A percentile compares a stretch with the other conserved stretches of the same genome.
phyloP scores from a whole-genome alignment of 768 basidiomycete species.

The Terana coerulea region DNA sequence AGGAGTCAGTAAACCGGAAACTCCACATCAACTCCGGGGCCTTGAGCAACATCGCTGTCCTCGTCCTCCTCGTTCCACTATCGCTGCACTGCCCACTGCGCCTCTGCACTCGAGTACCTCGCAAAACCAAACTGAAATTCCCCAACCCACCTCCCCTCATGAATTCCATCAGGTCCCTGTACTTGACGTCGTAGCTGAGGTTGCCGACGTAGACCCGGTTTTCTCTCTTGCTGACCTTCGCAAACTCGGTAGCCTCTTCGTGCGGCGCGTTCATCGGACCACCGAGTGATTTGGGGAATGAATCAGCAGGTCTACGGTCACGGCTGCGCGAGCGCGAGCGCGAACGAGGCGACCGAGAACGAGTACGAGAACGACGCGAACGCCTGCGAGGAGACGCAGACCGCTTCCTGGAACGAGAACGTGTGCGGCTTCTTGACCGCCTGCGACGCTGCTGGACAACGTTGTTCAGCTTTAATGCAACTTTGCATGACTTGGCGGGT shows the following conservation, averaged over 20 bases:
- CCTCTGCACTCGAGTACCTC: conserved; percentile 26
- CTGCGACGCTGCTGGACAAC: conserved; percentile 50
- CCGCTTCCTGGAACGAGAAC: conserved; percentile 69
- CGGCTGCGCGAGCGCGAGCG: conserved; percentile 54
- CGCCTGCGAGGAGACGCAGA: conserved; percentile 63
- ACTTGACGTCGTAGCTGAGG: conserved; percentile 97
- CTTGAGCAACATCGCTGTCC: conserved; percentile 14
- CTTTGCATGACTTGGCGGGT: conserved; percentile 3
- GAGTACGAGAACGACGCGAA: conserved; percentile 52
- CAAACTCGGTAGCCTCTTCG: conserved; percentile 93
- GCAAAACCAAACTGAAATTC: conserved; percentile 63
- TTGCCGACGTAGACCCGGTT: conserved; percentile 99
- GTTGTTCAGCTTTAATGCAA: conserved; percentile 3
- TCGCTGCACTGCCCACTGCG: conserved; percentile 7
- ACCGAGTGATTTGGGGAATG: conserved; percentile 77
- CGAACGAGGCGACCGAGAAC: conserved; percentile 51
- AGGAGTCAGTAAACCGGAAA: conserved; percentile 37
- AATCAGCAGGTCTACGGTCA: conserved; percentile 58
- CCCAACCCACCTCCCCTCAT: conserved; percentile 99
- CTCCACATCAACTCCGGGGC: conserved; percentile 17
- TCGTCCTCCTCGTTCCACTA: conserved; percentile 6
- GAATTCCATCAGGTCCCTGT: conserved; percentile 98
- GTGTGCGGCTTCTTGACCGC: conserved; percentile 62
- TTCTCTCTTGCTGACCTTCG: conserved; percentile 96
- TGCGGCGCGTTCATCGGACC: conserved; percentile 88